A percentile compares a stretch with the other conserved stretches of the same genome.
Conservation (phyloP, 768 basidiomycete species). For the Tylopilus plumbeoviolaceoides region DNA sequence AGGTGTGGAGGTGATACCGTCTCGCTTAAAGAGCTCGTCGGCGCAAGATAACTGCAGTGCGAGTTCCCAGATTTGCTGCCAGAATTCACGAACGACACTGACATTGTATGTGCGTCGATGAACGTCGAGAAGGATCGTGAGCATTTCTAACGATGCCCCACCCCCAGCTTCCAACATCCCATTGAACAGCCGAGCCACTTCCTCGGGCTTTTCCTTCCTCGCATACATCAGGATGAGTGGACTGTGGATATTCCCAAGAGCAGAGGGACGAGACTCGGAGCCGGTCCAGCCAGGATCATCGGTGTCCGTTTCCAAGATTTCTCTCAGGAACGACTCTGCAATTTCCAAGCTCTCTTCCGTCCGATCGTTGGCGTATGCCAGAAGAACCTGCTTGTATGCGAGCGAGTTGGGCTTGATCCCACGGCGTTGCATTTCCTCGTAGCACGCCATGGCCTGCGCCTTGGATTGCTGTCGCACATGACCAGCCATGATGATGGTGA, state of each 20-base stretch:
- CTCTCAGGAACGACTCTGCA: constrained; percentile 63
- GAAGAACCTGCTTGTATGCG: constrained; percentile 66
- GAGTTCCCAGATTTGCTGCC: constrained; percentile 64
- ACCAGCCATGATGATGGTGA: constrained; percentile 74
- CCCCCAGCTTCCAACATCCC: constrained; percentile 53
- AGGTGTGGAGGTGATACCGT: constrained; percentile 7
- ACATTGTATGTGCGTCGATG: constrained; percentile 60
- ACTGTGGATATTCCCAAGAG: constrained; percentile 53
- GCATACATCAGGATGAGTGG: constrained; percentile 59
- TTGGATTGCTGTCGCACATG: constrained; percentile 56
- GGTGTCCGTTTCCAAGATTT: constrained; percentile 39
- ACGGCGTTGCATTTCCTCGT: constrained; percentile 65
- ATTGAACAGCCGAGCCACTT: constrained; percentile 55
- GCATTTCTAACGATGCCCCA: constrained; percentile 51
- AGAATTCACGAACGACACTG: constrained; percentile 54
- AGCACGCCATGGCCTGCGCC: constrained; percentile 55
- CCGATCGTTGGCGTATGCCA: constrained; percentile 50
- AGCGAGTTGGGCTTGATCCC: constrained; percentile 65
- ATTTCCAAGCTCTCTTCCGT: constrained; percentile 48
- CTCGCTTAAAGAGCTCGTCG: constrained; percentile 31
- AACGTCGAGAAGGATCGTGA: constrained; percentile 65
- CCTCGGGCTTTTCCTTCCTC: constrained; percentile 38
- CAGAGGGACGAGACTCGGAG: constrained; percentile 36
- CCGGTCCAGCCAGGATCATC: constrained; percentile 38
- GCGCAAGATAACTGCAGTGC: constrained; percentile 42